Conservation (phyloP, 768 basidiomycete species). For the Lactarius pseudohatsudake region DNA sequence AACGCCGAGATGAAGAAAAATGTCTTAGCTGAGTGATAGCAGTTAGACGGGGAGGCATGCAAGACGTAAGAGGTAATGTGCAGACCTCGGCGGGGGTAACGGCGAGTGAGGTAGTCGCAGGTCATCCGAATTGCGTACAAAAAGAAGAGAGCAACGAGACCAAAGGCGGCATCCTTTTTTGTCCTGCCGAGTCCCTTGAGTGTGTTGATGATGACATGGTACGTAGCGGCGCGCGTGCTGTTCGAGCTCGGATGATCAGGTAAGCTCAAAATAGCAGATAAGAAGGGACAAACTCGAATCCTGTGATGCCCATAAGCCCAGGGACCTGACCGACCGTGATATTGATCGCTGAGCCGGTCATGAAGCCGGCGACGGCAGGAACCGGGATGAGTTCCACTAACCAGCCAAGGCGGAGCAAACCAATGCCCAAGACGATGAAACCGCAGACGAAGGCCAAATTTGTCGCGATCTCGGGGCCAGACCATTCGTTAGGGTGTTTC, state of each 20-base stretch:
- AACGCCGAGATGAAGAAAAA: slow-evolving; percentile 80
- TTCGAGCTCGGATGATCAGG: slow-evolving; percentile 17
- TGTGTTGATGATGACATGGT: slow-evolving; percentile 88
- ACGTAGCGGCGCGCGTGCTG: slow-evolving; percentile 85
- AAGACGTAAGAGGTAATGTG: background rate
- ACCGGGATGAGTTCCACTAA: slow-evolving; percentile 91
- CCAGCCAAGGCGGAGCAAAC: slow-evolving; percentile 89
- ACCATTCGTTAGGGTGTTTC: slow-evolving; percentile 56
- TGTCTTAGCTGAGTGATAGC: slow-evolving; percentile 47
- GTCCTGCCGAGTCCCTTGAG: slow-evolving; percentile 77
- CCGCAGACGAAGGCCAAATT: slow-evolving; percentile 84
- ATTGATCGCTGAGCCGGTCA: slow-evolving; percentile 97
- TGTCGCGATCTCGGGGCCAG: slow-evolving; percentile 75
- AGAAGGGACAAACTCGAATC: slow-evolving; percentile 63
- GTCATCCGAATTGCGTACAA: slow-evolving; percentile 68
- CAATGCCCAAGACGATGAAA: slow-evolving; percentile 88
- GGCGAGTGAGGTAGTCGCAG: slow-evolving; percentile 51
- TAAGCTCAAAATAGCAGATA: background rate
- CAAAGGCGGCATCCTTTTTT: slow-evolving; percentile 85
- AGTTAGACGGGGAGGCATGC: slow-evolving; percentile 4
- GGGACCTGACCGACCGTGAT: slow-evolving; percentile 90
- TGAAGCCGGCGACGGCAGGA: slow-evolving; percentile 84
- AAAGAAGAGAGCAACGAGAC: slow-evolving; percentile 67
- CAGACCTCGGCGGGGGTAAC: slow-evolving; percentile 64
- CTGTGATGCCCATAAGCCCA: slow-evolving; percentile 81